phyloP scores from a whole-genome alignment of 257 asterid genomes.

The Solanum habrochaites region DNA sequence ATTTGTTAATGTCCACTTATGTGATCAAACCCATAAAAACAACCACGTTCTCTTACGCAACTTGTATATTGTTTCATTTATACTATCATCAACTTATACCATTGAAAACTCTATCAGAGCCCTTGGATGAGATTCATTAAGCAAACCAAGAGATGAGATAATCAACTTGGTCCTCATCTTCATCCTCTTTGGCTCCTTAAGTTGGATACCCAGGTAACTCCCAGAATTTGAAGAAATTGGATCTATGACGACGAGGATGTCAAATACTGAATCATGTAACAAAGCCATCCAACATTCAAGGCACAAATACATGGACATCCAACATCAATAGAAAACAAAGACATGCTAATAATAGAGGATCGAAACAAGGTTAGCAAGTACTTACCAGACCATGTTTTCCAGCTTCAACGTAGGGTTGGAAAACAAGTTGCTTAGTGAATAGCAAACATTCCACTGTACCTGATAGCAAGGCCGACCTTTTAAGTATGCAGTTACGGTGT shows the following conservation, averaged over 20 bases:
- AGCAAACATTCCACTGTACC: constrained; percentile 99
- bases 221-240: neutral
- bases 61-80: neutral
- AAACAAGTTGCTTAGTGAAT: constrained; percentile 86
- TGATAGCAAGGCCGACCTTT: constrained; percentile 14
- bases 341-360: neutral
- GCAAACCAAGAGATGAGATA: neutral
- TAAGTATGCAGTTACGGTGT: neutral
- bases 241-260: neutral
- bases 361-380: neutral
- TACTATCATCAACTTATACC: neutral
- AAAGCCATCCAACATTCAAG: neutral
- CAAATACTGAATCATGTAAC: neutral
- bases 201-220: neutral
- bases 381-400: constrained; percentile 75
- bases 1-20: neutral
- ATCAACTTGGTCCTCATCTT: neutral
- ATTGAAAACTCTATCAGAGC: neutral
- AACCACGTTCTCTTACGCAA: neutral
- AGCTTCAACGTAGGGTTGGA: constrained; percentile 56
- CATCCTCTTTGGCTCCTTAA: neutral
- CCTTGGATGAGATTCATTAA: neutral
- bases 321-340: neutral
- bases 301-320: neutral
- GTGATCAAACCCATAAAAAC: neutral